Evolutionary conservation across 2,329 filamentous ascomycete species (phyloP), one percentile per base, ranked within the genome.

Genomic region (Ramularia endophylla): DNA sequence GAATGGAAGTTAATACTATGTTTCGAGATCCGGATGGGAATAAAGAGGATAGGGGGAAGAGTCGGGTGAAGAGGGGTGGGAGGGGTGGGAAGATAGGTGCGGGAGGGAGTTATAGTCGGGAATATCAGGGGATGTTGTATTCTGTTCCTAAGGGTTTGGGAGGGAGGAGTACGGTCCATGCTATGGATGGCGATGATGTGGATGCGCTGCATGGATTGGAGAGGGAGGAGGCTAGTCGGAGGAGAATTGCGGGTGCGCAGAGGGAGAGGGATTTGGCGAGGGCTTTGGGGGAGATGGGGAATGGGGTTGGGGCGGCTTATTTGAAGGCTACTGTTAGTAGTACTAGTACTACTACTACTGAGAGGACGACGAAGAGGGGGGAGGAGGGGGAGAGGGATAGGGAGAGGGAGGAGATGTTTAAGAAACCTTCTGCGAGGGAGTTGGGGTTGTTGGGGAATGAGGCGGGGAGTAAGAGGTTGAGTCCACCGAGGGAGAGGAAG

Each of bases 1-100:
- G 89, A 27, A 81, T 89, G 70, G 88, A 94, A 57, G 74, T 95
- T 46, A 94, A 89, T 58, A 77, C 73, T 9, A 83, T 81, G 63
- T 75, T 50, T 43, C 52, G 57, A 16, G 48, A 43, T 36, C 40
- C 30, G n/a, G 41, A 42, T 13, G 25, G 33, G 27, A 28, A 42
- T 36, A 36, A 19, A 16, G 36, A 33, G 35, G 36, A 38, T 29
- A 27, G 44, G 6, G 36, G 28, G 36, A 51, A 46, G 30, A 41
- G 40, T 30, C 42, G 41, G 15, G 25, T 37, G 20, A 36, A 35
- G 8, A 40, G 38, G 13, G 43, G 37, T 13, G 29, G 41, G 12
- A 36, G 33, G n/a, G 46, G 34, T 9, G 51, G 47, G 39, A 50
- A 55, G 41, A 53, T 41, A 53, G 68, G 46, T 64, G 66, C 29